Evolutionary conservation across 257 asterid genomes (phyloP), one percentile per base, ranked within the genome.

Genomic region (Petrea volubilis): DNA sequence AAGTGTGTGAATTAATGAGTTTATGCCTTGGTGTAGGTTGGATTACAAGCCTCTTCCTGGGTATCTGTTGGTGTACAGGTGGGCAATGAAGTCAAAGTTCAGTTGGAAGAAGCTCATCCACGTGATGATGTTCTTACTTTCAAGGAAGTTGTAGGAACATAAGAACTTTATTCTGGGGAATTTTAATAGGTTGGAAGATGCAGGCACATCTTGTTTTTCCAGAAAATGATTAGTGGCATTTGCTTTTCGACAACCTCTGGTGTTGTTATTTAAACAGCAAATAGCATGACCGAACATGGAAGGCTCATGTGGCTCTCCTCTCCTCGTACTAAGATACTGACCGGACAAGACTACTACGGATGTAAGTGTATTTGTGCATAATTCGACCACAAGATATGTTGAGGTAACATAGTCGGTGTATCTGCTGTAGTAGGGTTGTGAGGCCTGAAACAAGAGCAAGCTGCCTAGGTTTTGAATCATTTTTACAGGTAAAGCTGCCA

Each of bases 101-200:
- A 40, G 75, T 95, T 91, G 70, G 97, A 86, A 74, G 88, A 87
- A 67, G 95, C 98, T 17, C 94, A 87, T 82, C 98, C 99, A 17
- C 98, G 98, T 9, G 88, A 91, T 55, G 97, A 93, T 72, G 49
- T 80, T 82, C 80, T 93, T 76, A 80, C 74, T 66, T 83, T 89
- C 69, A 87, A 84, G 81, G 97, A 93, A 84, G 86, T 81, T 74
- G 80, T 20, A 46, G 67, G 57, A 33, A 50, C 62, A 11, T 80
- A 71, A 79, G 15, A 62, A 17, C 52, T 40, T 58, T 9, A 15
- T 17, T 13, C 44, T 31, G 18, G 4, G 33, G 20, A 21, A 14
- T 62, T 1, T 60, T 40, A 29, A n/a, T n/a, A 46, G 52, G 21
- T 47, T 6, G 71, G 52, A 38, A 64, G 49, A 64, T 53, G 62